phyloP scores from a whole-genome alignment of 2,329 filamentous ascomycete species.

The Nigrospora sphaerica region DNA sequence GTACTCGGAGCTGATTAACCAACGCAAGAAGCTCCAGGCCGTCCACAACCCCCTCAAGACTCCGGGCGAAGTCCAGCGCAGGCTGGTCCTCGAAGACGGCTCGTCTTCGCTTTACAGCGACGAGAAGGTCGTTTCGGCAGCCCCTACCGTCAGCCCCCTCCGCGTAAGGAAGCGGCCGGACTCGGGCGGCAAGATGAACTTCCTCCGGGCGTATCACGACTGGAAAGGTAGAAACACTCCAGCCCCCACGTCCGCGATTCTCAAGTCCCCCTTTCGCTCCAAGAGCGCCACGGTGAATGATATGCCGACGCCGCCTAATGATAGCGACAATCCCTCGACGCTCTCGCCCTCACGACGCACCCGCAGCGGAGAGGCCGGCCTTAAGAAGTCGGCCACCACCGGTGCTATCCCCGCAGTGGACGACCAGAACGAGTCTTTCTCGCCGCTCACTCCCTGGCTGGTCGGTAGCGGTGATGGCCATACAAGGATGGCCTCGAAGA shows the following conservation, averaged over 20 bases:
- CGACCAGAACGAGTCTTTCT: constrained; percentile 9
- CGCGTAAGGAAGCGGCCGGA: constrained; percentile 1
- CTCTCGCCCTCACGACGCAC: background rate
- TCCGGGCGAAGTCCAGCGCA: constrained; percentile 1
- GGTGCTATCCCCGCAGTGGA: background rate
- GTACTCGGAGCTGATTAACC: constrained; percentile 4
- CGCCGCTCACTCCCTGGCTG: constrained; percentile 20
- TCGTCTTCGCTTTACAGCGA: constrained; percentile 12
- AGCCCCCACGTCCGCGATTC: background rate
- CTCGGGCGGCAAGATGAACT: constrained; percentile 4
- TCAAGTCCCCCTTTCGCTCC: constrained; percentile 1
- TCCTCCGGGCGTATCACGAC: constrained; percentile 12
- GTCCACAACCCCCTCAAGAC: constrained; percentile 9
- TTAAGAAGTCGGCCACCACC: constrained; percentile 5
- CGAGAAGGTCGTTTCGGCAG: constrained; percentile 4
- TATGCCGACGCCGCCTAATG: background rate
- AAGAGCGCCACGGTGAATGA: constrained; percentile 1
- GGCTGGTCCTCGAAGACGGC: constrained; percentile 2
- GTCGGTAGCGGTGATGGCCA: constrained; percentile 3
- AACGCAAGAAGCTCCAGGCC: constrained; percentile 5
- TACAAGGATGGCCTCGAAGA: constrained; percentile 36
- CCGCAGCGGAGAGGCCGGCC: background rate
- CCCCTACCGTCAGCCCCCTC: constrained; percentile 14
- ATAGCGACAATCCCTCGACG: background rate
- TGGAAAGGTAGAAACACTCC: constrained; percentile 7